Evolutionary conservation across 768 basidiomycete species (phyloP).

Genomic region (Cystobasidium ongulense): DNA sequence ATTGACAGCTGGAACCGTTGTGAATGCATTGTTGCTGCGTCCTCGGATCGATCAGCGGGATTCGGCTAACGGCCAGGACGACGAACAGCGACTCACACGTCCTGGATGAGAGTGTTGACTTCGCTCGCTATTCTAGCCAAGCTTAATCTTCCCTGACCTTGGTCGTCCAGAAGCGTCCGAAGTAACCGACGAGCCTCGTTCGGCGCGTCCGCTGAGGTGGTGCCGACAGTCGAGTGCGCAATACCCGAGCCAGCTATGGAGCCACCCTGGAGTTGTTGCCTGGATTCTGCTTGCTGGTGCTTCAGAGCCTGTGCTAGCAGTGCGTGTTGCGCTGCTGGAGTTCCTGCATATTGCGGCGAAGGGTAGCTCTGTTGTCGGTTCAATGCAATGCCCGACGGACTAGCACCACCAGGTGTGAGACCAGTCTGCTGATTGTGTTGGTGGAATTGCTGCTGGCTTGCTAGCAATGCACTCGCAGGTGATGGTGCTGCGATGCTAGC

Average conservation of each 20-base stretch:
- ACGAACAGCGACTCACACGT: constrained; percentile 10
- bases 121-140: constrained; percentile 15
- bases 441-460: not conserved
- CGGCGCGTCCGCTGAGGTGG: constrained; percentile 6
- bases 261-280: not conserved
- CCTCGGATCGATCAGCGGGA: not conserved
- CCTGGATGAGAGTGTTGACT: not conserved
- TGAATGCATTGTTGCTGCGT: constrained; percentile 18
- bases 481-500: not conserved
- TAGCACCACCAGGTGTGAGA: not conserved
- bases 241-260: not conserved
- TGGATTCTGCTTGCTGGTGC: not conserved
- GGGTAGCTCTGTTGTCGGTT: not conserved
- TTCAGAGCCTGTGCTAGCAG: not conserved
- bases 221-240: not conserved
- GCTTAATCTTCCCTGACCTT: constrained; percentile 28
- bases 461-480: not conserved
- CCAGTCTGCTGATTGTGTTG: not conserved
- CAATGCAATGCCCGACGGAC: not conserved
- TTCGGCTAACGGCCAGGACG: too few species aligned
- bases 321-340: not conserved
- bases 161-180: not conserved
- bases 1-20: not conserved
- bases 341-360: not conserved
- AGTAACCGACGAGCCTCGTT: constrained; percentile 19